Evolutionary conservation across 1,139 yeast genomes (phyloP).

Genomic region (Magnusiomyces suaveolens): DNA sequence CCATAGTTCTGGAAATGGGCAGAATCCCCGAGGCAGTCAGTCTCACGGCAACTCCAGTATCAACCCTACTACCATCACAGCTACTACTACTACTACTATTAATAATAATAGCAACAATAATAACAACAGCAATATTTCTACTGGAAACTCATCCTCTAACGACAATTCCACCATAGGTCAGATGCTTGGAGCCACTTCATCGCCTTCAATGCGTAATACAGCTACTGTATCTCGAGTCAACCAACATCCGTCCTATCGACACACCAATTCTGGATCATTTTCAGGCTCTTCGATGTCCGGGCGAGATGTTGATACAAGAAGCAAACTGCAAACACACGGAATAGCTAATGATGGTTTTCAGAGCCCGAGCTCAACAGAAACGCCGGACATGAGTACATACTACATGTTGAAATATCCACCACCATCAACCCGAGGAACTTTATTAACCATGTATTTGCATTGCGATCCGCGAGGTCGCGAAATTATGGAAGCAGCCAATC

Average conservation of each 20-base stretch:
- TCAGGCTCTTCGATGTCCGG: not conserved
- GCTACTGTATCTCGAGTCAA: not conserved
- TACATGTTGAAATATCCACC: constrained; percentile 1
- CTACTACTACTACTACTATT: too few relatives aligned
- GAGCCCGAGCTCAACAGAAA: not conserved
- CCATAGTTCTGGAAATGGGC: not conserved
- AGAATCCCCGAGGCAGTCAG: not conserved
- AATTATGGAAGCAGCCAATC: constrained; percentile 4
- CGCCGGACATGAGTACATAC: constrained; percentile 1
- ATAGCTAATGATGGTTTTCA: not conserved
- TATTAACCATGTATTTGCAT: not conserved
- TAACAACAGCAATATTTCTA: not conserved
- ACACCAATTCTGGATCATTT: not conserved
- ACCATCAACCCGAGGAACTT: not conserved
- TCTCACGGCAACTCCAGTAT: not conserved
- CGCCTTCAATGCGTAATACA: not conserved
- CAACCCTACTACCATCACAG: not conserved
- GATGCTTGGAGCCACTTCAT: not conserved
- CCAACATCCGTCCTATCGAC: not conserved
- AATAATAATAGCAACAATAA: not conserved
- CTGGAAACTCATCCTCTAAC: not conserved
- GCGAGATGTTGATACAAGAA: not conserved
- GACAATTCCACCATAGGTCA: not conserved
- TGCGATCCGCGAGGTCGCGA: not conserved
- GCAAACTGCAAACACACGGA: not conserved